Evolutionary conservation across 2,329 filamentous ascomycete genomes (phyloP), one percentile per base, ranked within the genome.

Genomic region (Botrytis paeoniae): DNA sequence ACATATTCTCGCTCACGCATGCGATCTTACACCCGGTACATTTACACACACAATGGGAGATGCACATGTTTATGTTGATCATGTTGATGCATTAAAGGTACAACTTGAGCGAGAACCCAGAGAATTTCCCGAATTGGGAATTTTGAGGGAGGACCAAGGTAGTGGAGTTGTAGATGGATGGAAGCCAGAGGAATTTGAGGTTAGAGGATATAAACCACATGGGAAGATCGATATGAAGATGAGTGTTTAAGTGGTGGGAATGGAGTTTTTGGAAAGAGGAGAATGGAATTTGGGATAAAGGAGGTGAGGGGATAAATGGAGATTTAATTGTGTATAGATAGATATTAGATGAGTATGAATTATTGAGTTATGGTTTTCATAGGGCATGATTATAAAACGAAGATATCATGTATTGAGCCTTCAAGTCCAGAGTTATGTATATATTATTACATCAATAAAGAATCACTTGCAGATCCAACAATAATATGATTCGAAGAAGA

Each of bases 191-290:
- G 95, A 99, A 75, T 95, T 99, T 81, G 90, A 92, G 73, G 88
- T 99, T 9, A 87, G 93, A 79, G 95, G 92, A 0, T 99, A 99
- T 82, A 89, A 95, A 68, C 95, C 96, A 73, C 94, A 98, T 82
- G 95, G 95, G 85, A 88, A 88, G 8, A 97, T 99, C 84, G 88
- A 93, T 62, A 99, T 99, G 96, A 98, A 98, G 85, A 99, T 99
- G 96, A 97, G 93, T 80, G 95, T 98, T 37, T 80, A 76, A 48
- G 35, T 16, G 4, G 5, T 32, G 25, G 48, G 0, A 37, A 54
- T 37, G 35, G 22, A 54, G 61, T 20, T 63, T 41, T n/a, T 39
- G 35, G 32, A 2, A 61, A 37, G 35, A 10, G 25, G 45, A 8
- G 3, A 54, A n/a, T 51, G 8, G 10, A 57, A 32, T 16, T 51